Evolutionary conservation across 192 early-diverging fungal genomes (phyloP), one percentile per base, ranked within the genome.

Genomic region (Radiomyces spectabilis): DNA sequence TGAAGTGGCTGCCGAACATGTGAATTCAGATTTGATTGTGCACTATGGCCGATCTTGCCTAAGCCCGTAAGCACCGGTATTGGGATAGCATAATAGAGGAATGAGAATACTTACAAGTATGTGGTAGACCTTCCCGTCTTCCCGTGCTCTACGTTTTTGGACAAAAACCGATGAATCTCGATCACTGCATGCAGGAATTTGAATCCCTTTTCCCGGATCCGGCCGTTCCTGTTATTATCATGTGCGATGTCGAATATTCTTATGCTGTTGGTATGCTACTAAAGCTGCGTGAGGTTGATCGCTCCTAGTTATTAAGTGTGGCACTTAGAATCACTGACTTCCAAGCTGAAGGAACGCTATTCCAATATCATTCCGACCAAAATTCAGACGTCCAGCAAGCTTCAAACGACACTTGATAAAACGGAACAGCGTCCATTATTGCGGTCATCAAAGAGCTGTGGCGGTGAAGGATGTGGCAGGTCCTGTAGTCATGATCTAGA

Each of bases 41-140:
- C 97, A 99, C 67, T 99, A 90, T 76, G 97, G 97, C 2, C 85
- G 85, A 19, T 82, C 94, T 5, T 99, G 97, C 58, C 68, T 97
- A 34, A 86, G 84, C 56, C 78, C 85, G 80, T 85, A 75, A 70
- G 78, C 73, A n/a, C n/a, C n/a, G n/a, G n/a, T n/a, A n/a, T n/a
- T n/a, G n/a, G n/a, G n/a, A n/a, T n/a, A n/a, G n/a, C n/a, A n/a
- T n/a, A n/a, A n/a, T n/a, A n/a, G n/a, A n/a, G n/a, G n/a, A n/a
- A n/a, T n/a, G n/a, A n/a, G n/a, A 6, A 3, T 33, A 1, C 25
- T 18, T n/a, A 26, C 19, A 37, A 15, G 19, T 43, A 41, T 41
- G 51, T 49, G 18, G 10, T 61, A 85, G 84, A 26, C 82, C 91
- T 15, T 80, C 88, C 22, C 83, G 82, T 1, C 62, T 89, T 0